Conservation (phyloP, 1,284 basidiomycete genomes). For the Ustilago hordei region DNA sequence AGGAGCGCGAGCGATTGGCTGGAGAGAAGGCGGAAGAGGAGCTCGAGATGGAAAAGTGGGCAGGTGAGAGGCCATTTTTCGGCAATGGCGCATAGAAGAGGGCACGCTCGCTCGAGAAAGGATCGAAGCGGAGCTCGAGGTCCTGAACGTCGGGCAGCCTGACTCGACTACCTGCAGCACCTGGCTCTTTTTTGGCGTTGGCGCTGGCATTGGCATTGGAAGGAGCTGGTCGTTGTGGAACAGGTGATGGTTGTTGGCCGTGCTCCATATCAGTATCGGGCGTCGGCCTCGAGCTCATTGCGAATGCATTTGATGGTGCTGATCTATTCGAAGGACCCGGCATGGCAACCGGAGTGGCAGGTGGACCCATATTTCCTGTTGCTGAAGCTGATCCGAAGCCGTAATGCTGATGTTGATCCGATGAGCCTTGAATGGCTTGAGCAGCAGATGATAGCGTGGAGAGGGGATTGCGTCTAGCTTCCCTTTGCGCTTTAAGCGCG, state of each 20-base stretch:
- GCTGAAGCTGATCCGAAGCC: not conserved
- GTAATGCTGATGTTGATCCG: not conserved
- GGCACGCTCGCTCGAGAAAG: constrained; percentile 36
- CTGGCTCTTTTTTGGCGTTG: constrained; percentile 15
- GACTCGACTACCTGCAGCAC: constrained; percentile 32
- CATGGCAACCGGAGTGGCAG: constrained; percentile 5
- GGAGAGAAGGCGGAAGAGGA: constrained; percentile 38
- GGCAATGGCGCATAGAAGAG: constrained; percentile 47
- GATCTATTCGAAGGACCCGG: constrained; percentile 16
- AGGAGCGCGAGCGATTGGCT: constrained; percentile 19
- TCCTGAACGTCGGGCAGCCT: constrained; percentile 42
- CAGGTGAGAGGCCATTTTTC: constrained; percentile 31
- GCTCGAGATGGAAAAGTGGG: constrained; percentile 33
- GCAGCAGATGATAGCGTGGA: constrained; percentile 5
- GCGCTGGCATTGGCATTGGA: not conserved
- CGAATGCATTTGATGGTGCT: not conserved
- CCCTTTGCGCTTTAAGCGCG: constrained; percentile 44
- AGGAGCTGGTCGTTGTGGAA: not conserved
- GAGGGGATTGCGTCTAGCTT: constrained; percentile 36
- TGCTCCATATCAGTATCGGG: not conserved
- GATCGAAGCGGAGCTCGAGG: constrained; percentile 42
- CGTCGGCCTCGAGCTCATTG: constrained; percentile 3
- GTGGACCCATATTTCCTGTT: constrained; percentile 14
- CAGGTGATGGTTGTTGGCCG: not conserved
- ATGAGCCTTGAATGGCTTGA: not conserved